phyloP scores from a whole-genome alignment of 2,329 filamentous ascomycete species.

The Cladophialophora exuberans region DNA sequence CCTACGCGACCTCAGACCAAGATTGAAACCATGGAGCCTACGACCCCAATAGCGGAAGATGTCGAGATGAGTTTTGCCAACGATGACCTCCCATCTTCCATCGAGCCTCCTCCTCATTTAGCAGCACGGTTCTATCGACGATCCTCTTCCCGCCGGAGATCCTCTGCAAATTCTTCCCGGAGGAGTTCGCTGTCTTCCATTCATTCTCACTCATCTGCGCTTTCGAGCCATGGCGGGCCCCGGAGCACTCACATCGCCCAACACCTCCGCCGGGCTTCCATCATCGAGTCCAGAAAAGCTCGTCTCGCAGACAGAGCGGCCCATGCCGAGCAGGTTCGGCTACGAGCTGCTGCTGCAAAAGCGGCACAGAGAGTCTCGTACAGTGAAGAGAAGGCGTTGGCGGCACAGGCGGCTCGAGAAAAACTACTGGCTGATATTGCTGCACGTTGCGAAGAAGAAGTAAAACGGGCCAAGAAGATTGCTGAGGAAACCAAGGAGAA shows the following conservation, averaged over 20 bases:
- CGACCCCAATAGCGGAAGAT: constrained; percentile 34
- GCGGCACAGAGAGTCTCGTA: constrained; percentile 59
- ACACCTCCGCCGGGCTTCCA: constrained; percentile 66
- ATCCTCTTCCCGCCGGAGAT: constrained; percentile 58
- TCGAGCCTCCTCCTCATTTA: constrained; percentile 62
- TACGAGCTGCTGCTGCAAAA: constrained; percentile 65
- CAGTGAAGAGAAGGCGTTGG: constrained; percentile 65
- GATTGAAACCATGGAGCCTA: constrained; percentile 17
- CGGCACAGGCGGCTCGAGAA: constrained; percentile 66
- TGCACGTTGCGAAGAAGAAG: constrained; percentile 68
- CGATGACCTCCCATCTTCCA: constrained; percentile 39
- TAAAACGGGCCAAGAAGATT: constrained; percentile 66
- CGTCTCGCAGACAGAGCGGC: constrained; percentile 66
- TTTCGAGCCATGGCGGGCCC: constrained; percentile 51
- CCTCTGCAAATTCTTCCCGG: constrained; percentile 65
- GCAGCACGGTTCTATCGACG: constrained; percentile 65
- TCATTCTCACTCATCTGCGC: constrained; percentile 63
- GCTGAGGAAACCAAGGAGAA: constrained; percentile 68
- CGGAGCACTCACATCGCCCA: constrained; percentile 66
- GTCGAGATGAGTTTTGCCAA: constrained; percentile 46
- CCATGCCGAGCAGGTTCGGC: constrained; percentile 67
- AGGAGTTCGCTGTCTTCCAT: constrained; percentile 66
- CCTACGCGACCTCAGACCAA: no score
- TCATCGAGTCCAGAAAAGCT: constrained; percentile 66
- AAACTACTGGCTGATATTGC: constrained; percentile 66